Percentiles rank a stretch among this genome's conserved stretches.
These are phyloP conservation scores for Arabidopsis thaliana DNA, from an alignment of 345 rosid species.

Conservation along the genomic window DNA sequence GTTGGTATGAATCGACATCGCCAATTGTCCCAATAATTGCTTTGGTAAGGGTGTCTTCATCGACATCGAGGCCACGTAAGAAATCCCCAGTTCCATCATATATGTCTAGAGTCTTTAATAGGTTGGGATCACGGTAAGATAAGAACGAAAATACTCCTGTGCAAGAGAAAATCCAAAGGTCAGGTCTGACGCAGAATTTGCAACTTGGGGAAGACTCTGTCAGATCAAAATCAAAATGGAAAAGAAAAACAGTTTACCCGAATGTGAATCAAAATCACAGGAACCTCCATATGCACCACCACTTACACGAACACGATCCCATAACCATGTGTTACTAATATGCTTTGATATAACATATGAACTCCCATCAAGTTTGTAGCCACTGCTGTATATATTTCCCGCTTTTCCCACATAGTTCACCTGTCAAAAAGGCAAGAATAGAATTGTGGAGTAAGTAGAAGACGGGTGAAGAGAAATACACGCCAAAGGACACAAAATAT, in stretches of 20 bases:
- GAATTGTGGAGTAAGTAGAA: background rate
- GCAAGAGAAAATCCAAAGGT: slow-evolving; percentile 28
- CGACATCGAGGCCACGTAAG: slow-evolving; percentile 73
- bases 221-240: background rate
- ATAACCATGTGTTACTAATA: slow-evolving; percentile 90
- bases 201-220: background rate
- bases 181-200: slow-evolving; percentile 7
- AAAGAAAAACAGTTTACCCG: slow-evolving; percentile 62
- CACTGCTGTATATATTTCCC: slow-evolving; percentile 72
- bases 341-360: slow-evolving; percentile 89
- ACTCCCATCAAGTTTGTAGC: slow-evolving; percentile 85
- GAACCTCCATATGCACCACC: slow-evolving; percentile 99
- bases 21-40: slow-evolving; percentile 93
- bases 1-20: slow-evolving; percentile 84
- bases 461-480: background rate
- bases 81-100: slow-evolving; percentile 81
- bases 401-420: slow-evolving; percentile 98
- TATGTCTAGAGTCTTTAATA: slow-evolving; percentile 75
- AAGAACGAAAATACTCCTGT: slow-evolving; percentile 73
- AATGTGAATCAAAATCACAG: slow-evolving; percentile 89
- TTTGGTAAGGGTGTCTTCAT: slow-evolving; percentile 75
- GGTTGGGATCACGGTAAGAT: slow-evolving; percentile 88
- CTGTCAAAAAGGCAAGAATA: slow-evolving; percentile 47
- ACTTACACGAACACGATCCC: slow-evolving; percentile 96
- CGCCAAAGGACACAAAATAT: background rate